Conservation (phyloP, 73 alveolate genomes). For the Paramecium pentaurelia region DNA sequence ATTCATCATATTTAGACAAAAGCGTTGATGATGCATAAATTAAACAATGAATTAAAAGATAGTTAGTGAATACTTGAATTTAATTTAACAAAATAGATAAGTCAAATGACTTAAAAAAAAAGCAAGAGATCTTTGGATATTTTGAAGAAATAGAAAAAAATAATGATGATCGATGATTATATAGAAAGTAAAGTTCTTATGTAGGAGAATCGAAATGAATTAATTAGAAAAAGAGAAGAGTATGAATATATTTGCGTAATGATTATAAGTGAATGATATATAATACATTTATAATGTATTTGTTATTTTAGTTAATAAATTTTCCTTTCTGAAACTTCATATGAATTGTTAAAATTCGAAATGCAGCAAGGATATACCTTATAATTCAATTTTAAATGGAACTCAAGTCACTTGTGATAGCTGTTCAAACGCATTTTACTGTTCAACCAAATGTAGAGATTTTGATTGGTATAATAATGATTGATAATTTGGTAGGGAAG, state of each 20-base stretch:
- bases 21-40: background rate
- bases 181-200: background rate
- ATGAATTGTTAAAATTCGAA: background rate
- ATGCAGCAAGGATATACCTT: background rate
- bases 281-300: background rate
- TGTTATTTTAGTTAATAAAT: background rate
- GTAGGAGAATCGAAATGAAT: background rate
- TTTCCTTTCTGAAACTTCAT: background rate
- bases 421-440: background rate
- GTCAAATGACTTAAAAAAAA: background rate
- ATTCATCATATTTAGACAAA: background rate
- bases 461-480: background rate
- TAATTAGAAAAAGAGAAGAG: background rate
- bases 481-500: background rate
- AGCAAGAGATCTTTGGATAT: background rate
- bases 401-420: background rate
- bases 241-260: background rate
- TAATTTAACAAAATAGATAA: background rate
- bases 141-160: background rate
- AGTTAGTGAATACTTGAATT: background rate
- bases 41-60: background rate
- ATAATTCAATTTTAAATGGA: background rate
- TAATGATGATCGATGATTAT: background rate
- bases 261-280: background rate
- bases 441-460: background rate